phyloP scores from a whole-genome alignment of 78 protist species.

The Cyanophora paradoxa region DNA sequence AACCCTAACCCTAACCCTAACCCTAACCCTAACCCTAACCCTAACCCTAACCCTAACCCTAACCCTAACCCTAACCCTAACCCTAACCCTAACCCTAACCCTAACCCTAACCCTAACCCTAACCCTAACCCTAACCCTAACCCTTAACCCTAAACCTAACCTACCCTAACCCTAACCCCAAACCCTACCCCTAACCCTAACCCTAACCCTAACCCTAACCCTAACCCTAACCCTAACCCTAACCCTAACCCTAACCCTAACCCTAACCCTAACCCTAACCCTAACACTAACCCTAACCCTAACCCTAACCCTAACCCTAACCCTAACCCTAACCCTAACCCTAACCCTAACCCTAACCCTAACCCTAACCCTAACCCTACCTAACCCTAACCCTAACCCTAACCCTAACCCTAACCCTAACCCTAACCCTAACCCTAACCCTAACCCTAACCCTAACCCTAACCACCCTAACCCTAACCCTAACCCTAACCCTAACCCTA shows the following conservation, averaged over 20 bases:
- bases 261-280: no score
- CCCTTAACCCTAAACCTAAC: not conserved
- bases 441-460: conserved; percentile 5
- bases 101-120: not conserved
- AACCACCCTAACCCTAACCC: no score
- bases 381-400: conserved; percentile 5
- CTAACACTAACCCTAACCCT: no score
- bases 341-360: conserved; percentile 5
- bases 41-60: conserved; percentile 5
- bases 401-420: conserved; percentile 5
- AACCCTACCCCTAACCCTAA: no score
- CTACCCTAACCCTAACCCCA: no score
- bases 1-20: conserved; percentile 3
- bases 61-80: conserved; percentile 5
- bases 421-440: conserved; percentile 6
- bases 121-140: not conserved
- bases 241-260: not conserved
- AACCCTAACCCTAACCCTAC: conserved; percentile 5
- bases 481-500: conserved; percentile 5
- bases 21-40: conserved; percentile 6
- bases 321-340: conserved; percentile 6
- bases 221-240: not conserved
- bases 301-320: conserved; percentile 5
- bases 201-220: not conserved
- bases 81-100: not conserved